Conservation (phyloP, 1,284 basidiomycete species). For the Phaffia rhodozyma region DNA sequence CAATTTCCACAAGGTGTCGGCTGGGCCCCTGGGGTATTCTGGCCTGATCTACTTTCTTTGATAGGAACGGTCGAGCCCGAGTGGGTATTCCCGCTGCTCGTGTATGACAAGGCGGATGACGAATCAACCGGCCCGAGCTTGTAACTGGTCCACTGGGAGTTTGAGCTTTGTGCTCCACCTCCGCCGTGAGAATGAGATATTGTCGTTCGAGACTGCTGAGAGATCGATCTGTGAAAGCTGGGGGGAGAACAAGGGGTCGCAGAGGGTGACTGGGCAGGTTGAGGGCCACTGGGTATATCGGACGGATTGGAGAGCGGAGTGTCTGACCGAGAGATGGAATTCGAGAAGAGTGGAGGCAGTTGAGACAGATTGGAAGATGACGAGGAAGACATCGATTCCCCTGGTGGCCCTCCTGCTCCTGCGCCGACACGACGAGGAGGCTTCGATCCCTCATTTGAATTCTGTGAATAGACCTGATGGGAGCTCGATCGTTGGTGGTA, state of each 20-base stretch:
- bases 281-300: background rate
- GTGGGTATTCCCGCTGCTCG: background rate
- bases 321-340: background rate
- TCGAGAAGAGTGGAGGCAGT: background rate
- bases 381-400: background rate
- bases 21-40: background rate
- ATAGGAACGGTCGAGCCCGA: background rate
- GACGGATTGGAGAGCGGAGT: background rate
- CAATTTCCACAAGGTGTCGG: conserved; percentile 32
- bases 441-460: background rate
- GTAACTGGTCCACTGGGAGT: background rate
- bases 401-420: background rate
- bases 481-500: too few species aligned
- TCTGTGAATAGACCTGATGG: background rate
- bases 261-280: background rate
- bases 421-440: background rate
- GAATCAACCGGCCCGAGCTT: background rate
- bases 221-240: background rate
- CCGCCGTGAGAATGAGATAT: background rate
- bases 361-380: conserved; percentile 3
- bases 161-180: background rate
- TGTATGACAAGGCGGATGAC: conserved; percentile 13
- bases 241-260: conserved; percentile 9
- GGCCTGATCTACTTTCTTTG: background rate
- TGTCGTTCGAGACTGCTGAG: background rate